Base-by-base conservation (phyloP, 768 basidiomycete species). In the Scleroderma bovista region DNA sequence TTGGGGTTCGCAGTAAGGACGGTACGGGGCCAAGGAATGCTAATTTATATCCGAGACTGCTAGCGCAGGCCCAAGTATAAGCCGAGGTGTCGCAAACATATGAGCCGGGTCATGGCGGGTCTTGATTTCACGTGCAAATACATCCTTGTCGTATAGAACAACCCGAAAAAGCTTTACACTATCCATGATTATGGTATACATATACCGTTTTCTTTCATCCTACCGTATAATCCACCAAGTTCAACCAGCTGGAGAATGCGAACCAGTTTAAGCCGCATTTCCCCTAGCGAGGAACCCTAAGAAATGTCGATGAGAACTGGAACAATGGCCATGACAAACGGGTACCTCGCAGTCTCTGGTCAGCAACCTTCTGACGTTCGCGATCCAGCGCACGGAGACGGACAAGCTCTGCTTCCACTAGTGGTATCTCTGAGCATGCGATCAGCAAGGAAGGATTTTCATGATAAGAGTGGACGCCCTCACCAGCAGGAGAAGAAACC, bases 261-360 rank as follows among this genome's bases (percentile, higher is more conserved):
- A 29, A 49, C 48, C 40, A 15, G 8, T 40, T 12, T 59, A 60
- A 6, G 51, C 1, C 20, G 57, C 67, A 51, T 59, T 70, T 26
- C 68, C 67, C 50, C 67, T 52, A 42, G 67, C 62, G 33, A 69
- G 41, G 63, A 62, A 68, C 41, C 69, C 69, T 68, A 22, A 39
- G 2, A 48, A 24, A 33, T 38, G 17, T 24, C 19, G 37, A 19
- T 50, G 46, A 60, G 55, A 20, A 23, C 12, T 2, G 15, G 5
- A 11, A 32, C 10, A 50, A 17, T 17, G 36, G 20, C 26, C 20
- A 6, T 15, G 43, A 15, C 1, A 24, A 22, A 0, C 31, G 17
- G 8, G 29, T 55, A 86, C 89, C 90, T 73, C 83, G 86, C 62
- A 91, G 70, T 64, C 86, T 91, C 62, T 83, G 73, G 52, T 83